These are phyloP conservation scores for Leccinum angustisporum DNA, from an alignment of 1,284 basidiomycete species.

Conservation along the genomic window DNA sequence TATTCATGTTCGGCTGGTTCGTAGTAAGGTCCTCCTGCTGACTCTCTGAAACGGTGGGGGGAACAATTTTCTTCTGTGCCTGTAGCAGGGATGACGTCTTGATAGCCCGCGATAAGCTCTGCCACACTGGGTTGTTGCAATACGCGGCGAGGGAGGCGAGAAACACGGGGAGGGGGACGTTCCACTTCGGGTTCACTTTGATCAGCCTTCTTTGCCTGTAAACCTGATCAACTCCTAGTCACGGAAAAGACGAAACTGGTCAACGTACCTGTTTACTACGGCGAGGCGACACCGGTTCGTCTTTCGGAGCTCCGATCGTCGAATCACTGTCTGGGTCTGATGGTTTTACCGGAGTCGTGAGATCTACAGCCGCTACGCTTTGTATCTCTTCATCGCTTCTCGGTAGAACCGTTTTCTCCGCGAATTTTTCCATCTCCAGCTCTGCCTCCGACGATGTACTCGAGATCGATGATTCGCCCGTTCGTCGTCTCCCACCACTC, in stretches of 20 bases:
- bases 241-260: neutral
- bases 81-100: slow-evolving; percentile 70
- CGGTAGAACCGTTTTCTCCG: slow-evolving; percentile 23
- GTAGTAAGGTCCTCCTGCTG: slow-evolving; percentile 58
- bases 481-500: slow-evolving; percentile 40
- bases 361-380: slow-evolving; percentile 5
- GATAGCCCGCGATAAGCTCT: slow-evolving; percentile 82
- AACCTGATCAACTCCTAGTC: neutral
- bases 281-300: slow-evolving; percentile 33
- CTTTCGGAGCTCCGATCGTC: slow-evolving; percentile 76
- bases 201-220: slow-evolving; percentile 24
- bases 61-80: slow-evolving; percentile 68
- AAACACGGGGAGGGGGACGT: slow-evolving; percentile 39
- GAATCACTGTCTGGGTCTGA: slow-evolving; percentile 82
- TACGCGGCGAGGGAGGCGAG: slow-evolving; percentile 70
- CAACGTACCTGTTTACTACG: slow-evolving; percentile 29
- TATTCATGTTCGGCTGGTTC: slow-evolving; percentile 23
- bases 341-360: slow-evolving; percentile 25
- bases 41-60: slow-evolving; percentile 61
- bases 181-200: slow-evolving; percentile 20
- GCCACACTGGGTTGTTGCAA: slow-evolving; percentile 69
- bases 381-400: slow-evolving; percentile 26
- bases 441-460: slow-evolving; percentile 63
- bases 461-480: slow-evolving; percentile 56
- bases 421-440: slow-evolving; percentile 21